Evolutionary conservation across 768 basidiomycete genomes (phyloP), one percentile per base, ranked within the genome.

Genomic region (Filobasidium floriforme): DNA sequence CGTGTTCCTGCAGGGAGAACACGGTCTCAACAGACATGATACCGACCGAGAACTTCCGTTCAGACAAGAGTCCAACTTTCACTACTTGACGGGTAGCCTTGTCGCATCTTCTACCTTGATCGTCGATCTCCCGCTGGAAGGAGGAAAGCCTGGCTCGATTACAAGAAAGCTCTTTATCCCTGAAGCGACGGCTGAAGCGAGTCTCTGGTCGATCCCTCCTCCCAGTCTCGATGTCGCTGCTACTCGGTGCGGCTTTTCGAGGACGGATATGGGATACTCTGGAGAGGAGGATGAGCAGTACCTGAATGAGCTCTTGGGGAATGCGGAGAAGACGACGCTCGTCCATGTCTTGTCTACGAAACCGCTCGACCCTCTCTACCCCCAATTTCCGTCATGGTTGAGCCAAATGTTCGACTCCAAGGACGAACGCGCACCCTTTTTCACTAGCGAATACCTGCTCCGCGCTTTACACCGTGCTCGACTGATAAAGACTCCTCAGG

Each of bases 171-270:
- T 97, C 41, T 92, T 89, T 78, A 87, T 96, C 65, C 90, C 91
- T 0, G 83, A 88, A 63, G 84, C 85, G 22, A 85, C 87, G 61
- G 81, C 85, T 2, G 70, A 68, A 29, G 72, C 70, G 54, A 73
- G 72, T 61, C 86, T 96, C 86, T 97, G 93, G 93, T 88, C 87
- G 7, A 85, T 89, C 1, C 86, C 90, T 18, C 91, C 92, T 0
- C 87, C 87, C 0, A 85, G 89, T 0, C 79, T 87, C 0, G 78
- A 85, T 19, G 82, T 84, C 37, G 85, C 85, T 12, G 69, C 76
- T 19, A 64, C 68, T n/a, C 66, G 59, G n/a, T 78, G 70, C 55
- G 78, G 79, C 22, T 71, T 73, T 14, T 72, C 76, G 60, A 72
- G 79, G 14, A 79, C 89, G 37, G 80, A 81, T 41, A 57, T 65